These are phyloP conservation scores for Eucalyptus marginata DNA, from an alignment of 345 rosid species.

Conservation along the genomic window DNA sequence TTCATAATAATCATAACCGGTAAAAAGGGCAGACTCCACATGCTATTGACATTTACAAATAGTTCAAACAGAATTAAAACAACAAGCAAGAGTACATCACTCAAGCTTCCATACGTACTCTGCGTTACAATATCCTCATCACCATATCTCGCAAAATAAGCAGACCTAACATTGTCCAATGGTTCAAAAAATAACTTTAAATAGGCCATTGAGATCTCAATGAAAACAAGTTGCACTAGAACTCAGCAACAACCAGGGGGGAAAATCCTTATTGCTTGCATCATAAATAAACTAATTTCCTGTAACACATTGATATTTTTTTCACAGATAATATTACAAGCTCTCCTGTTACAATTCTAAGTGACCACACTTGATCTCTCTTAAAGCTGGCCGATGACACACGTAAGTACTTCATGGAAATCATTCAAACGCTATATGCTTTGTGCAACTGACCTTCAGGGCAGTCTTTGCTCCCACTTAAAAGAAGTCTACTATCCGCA, in stretches of 20 bases:
- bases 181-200: not conserved
- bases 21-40: not conserved
- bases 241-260: not conserved
- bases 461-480: conserved; percentile 97
- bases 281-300: not conserved
- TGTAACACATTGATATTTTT: not conserved
- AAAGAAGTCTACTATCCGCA: conserved; percentile 87
- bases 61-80: not conserved
- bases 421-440: not conserved
- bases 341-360: not conserved
- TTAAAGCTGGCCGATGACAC: not conserved
- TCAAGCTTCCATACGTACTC: not conserved
- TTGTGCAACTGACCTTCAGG: conserved; percentile 44
- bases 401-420: not conserved
- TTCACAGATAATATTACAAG: not conserved
- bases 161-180: not conserved
- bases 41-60: not conserved
- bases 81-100: not conserved
- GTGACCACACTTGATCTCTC: not conserved
- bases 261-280: not conserved
- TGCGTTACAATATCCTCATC: not conserved
- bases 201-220: not conserved
- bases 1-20: not conserved
- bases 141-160: not conserved
- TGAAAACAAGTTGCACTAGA: not conserved